Evolutionary conservation across 495 filamentous ascomycete genomes (phyloP), one percentile per base, ranked within the genome.

Genomic region (Podospora comata): DNA sequence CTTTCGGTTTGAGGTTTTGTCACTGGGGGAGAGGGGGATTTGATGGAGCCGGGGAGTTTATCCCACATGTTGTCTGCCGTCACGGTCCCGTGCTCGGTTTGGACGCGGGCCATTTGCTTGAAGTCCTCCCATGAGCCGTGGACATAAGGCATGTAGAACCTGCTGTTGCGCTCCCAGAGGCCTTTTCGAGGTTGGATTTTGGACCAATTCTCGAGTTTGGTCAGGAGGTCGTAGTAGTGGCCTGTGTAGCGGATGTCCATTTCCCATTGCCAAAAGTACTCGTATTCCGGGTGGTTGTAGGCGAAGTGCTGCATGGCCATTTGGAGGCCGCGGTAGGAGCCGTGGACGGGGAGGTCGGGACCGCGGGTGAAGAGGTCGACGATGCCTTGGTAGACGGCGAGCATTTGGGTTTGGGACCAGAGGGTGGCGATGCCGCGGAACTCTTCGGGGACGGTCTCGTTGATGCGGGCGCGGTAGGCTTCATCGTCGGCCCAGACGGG

Each of bases 261-360:
- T 79, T 99, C 95, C 93, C 94, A 97, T 73, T 99, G 93, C 95
- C 95, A 99, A 79, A 94, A 91, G 79, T 89, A 92, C 67, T 98
- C 96, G 75, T 95, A 99, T 74, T 97, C 94, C 0, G 92, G 91
- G 76, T 99, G 95, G 55, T 88, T 85, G 70, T 92, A 87, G 18
- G 94, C 90, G 73, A 97, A 99, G 77, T 91, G 90, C 74, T 97
- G 95, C 81, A 98, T 87, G 11, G 94, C 92, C 92, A 97, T 94
- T 75, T 92, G 93, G 27, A 92, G 88, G 67, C 90, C 91, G 55
- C 95, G 91, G 79, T 98, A 98, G 0, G 92, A 92, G 4, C 94
- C 95, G 77, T 97, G 91, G 0, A 97, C 87, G 1, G 91, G 92
- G 2, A 97, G 82, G 5, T 80, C 77, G 4, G 79, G 81, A 6